A percentile compares a stretch with the other conserved stretches of the same genome.
phyloP scores from a whole-genome alignment of 208 protist genomes.

The Naegleria fowleri region DNA sequence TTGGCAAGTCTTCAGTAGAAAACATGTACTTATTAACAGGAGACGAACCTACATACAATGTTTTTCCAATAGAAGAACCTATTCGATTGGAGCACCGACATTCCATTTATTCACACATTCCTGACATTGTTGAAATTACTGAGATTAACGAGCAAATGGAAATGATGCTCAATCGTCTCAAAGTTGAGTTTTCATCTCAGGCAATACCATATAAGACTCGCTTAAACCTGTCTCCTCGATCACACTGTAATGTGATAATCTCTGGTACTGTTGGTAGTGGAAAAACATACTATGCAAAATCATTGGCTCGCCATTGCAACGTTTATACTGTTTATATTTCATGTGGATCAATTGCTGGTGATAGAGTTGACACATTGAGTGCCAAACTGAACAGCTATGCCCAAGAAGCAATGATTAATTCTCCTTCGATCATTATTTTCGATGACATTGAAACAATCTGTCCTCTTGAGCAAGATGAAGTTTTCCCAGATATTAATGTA shows the following conservation, averaged over 20 bases:
- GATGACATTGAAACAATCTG: constrained; percentile 24
- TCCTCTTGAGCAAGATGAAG: constrained; percentile 11
- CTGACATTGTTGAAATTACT: background rate
- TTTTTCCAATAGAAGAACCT: background rate
- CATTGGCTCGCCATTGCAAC: background rate
- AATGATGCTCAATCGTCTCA: background rate
- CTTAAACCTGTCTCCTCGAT: background rate
- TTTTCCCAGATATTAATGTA: constrained; percentile 14
- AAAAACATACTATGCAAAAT: background rate
- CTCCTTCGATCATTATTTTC: constrained; percentile 21
- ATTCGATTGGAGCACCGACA: background rate
- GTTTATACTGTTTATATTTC: background rate
- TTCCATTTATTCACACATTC: background rate
- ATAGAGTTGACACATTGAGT: background rate
- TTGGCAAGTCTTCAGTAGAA: background rate
- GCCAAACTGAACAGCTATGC: background rate
- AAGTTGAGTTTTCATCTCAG: background rate
- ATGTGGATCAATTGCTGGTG: background rate
- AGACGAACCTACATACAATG: background rate
- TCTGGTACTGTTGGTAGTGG: background rate
- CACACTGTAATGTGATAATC: background rate
- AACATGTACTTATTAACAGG: background rate
- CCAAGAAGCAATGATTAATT: background rate
- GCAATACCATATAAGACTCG: background rate
- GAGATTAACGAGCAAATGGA: background rate